Percentiles rank a stretch among this genome's conserved stretches.
These are phyloP conservation scores for Curvularia sp. DNA, from an alignment of 2,329 filamentous ascomycete species.

Conservation along the genomic window DNA sequence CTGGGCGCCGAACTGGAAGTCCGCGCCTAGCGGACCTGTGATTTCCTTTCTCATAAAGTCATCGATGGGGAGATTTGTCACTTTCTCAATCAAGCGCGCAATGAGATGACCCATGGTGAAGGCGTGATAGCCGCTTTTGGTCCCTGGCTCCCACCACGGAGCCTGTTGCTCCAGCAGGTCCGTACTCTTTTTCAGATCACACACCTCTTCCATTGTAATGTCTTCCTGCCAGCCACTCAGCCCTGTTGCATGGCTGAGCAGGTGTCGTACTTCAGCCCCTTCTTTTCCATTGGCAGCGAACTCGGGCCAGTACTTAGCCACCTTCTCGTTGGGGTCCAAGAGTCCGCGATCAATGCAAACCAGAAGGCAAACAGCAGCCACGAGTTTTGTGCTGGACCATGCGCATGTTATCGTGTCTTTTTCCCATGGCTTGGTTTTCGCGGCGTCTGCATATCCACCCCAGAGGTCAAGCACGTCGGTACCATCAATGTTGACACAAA, in stretches of 20 bases:
- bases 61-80: constrained; percentile 13
- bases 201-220: constrained; percentile 15
- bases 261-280: constrained; percentile 23
- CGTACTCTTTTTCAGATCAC: constrained; percentile 15
- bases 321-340: constrained; percentile 25
- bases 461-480: constrained; percentile 30
- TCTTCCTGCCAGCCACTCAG: constrained; percentile 22
- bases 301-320: constrained; percentile 31
- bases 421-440: constrained; percentile 19
- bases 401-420: constrained; percentile 28
- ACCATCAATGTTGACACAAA: constrained; percentile 27
- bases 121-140: constrained; percentile 24
- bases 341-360: constrained; percentile 24
- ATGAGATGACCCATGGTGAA: constrained; percentile 27
- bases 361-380: constrained; percentile 22
- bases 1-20: constrained; percentile 23
- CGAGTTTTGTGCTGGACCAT: constrained; percentile 28
- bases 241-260: constrained; percentile 25
- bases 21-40: constrained; percentile 62
- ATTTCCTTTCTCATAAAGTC: constrained; percentile 63
- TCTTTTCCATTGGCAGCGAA: constrained; percentile 27
- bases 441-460: constrained; percentile 24
- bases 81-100: constrained; percentile 16
- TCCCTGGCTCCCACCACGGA: constrained; percentile 29
- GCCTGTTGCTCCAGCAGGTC: constrained; percentile 20